Evolutionary conservation across 352 stramenopile species (phyloP), one percentile per base, ranked within the genome.

Genomic region (Phytophthora melonis): DNA sequence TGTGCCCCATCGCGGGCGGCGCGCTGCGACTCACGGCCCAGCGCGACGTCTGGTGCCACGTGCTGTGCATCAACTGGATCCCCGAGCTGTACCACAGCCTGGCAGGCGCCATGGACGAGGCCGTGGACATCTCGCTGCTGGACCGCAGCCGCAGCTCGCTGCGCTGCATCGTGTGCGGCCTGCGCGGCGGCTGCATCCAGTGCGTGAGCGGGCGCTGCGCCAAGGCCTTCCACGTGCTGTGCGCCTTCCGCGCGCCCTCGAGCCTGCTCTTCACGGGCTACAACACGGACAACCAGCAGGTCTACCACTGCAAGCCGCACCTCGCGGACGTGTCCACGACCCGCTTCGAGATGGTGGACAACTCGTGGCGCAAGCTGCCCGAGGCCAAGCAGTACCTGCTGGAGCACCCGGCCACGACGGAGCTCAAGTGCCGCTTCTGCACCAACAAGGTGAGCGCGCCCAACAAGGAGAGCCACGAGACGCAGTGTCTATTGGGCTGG

Each of bases 21-120:
- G 89, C 89, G 9, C 64, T 97, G 69, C 90, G 92, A 6, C 84
- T 70, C 8, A 92, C 89, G 11, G 84, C 64, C 30, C 80, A 93
- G 62, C 63, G 63, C 8, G 77, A 81, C 63, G 79, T 92, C 8
- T 95, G 91, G 90, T 85, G 83, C 47, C 92, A 97, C 73, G 82
- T 97, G 30, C 74, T 95, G 59, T 97, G 92, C 53, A 75, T 91
- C 47, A 88, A 93, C 57, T 97, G 92, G 92, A 89, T 97, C 49
- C 92, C 92, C 3, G 92, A 97, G 76, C 87, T 97, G 34, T 91
- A 79, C 56, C 86, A 93, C 67, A 92, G 84, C 23, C 70, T 92
- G 13, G 62, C 74, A 0, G 88, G 85, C 19, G 66, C 75, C 39
- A 75, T 92, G 75, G 81, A 93, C 65, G 74, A 94, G 65, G 62